phyloP scores from a whole-genome alignment of 768 basidiomycete genomes.

The Nevesoporus exiguus region DNA sequence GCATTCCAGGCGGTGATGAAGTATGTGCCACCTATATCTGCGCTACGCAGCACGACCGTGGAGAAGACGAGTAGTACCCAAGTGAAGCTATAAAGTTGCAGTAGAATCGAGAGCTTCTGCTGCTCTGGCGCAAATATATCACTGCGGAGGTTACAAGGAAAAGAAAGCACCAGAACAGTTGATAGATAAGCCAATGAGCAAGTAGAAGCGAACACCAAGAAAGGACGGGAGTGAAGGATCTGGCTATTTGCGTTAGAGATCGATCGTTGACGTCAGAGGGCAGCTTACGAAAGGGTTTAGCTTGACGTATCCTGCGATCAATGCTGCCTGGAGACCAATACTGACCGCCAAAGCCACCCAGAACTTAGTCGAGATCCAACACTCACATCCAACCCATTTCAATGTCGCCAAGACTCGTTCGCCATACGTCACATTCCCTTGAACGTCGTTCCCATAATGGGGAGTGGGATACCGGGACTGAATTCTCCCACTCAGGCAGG shows the following conservation, averaged over 20 bases:
- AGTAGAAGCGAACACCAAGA: conserved; percentile 47
- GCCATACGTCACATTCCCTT: conserved; percentile 6
- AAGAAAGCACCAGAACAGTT: conserved; percentile 40
- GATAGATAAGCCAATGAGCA: conserved; percentile 50
- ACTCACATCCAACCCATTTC: conserved; percentile 25
- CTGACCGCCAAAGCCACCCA: conserved; percentile 55
- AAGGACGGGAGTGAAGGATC: conserved; percentile 60
- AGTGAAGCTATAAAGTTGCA: conserved; percentile 55
- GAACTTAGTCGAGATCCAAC: conserved; percentile 57
- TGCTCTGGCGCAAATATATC: conserved; percentile 30
- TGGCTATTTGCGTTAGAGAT: conserved; percentile 25
- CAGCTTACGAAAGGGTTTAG: conserved; percentile 62
- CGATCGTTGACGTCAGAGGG: background rate
- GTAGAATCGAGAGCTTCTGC: conserved; percentile 49
- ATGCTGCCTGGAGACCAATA: conserved; percentile 42
- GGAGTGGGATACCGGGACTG: conserved; percentile 9
- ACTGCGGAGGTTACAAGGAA: conserved; percentile 28
- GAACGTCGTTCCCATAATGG: background rate
- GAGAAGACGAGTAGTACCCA: conserved; percentile 56
- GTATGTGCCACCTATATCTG: conserved; percentile 52
- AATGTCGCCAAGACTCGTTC: conserved; percentile 24
- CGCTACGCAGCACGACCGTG: conserved; percentile 41
- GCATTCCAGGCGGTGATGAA: conserved; percentile 55
- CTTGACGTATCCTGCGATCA: conserved; percentile 47
- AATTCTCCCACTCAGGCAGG: conserved; percentile 18